Evolutionary conservation across 768 basidiomycete genomes (phyloP), one percentile per base, ranked within the genome.

Genomic region (Amanita rubescens): DNA sequence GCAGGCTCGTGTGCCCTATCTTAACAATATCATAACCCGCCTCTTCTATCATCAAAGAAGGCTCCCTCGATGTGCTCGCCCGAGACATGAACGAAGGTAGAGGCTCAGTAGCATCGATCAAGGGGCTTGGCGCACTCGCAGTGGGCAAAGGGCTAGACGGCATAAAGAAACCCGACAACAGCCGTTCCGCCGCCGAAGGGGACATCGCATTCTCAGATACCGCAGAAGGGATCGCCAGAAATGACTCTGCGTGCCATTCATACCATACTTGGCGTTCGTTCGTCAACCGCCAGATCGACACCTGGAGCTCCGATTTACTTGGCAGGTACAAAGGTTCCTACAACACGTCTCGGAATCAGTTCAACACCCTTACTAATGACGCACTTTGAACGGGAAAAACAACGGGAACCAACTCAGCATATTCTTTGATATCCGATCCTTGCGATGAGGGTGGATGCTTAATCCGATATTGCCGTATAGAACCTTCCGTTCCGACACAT

Each of bases 341-440:
- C 8, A 37, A 30, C 2, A 5, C 9, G 50, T 14, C 8, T 59
- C 45, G 56, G 20, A 35, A 25, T 39, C 55, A 53, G 42, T 27
- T 11, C 24, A n/a, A 19, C 33, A 20, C n/a, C 4, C 44, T 22
- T 19, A 3, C 51, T 55, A 55, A n/a, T 48, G 8, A 66, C 80
- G 27, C 55, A 88, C 94, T 69, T 84, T 87, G 65, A 98, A 82
- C 2, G 96, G 96, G 69, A 99, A 95, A 71, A 92, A 96, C 17
- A 97, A 69, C 0, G 96, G 96, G 71, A 99, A 99, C 96, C 96
- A 99, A 64, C 94, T 97, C 61, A 98, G 75, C 96, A 99, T 99
- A 60, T 98, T 87, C 61, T 90, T 94, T 7, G 92, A 94, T 51
- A 94, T 76, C 43, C 81, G 75, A 24, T 91, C 87, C 64, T 88